A percentile compares a stretch with the other conserved stretches of the same genome.
Evolutionary conservation across 257 asterid species (phyloP).

Genomic region (Handroanthus guayacan): DNA sequence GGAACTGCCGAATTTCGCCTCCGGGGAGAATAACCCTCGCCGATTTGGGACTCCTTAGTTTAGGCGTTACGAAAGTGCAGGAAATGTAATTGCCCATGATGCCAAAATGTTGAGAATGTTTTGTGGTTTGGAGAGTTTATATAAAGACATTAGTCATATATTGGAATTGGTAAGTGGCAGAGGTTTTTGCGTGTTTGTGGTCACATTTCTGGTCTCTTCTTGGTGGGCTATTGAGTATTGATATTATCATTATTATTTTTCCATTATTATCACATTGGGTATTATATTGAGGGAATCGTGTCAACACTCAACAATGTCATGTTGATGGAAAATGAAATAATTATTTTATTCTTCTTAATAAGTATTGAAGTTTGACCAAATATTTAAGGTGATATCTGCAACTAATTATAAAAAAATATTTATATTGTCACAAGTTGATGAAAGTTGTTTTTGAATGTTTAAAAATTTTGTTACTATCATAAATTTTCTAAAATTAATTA

Average conservation of each 20-base stretch:
- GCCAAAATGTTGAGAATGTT: constrained; percentile 19
- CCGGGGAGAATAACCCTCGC: constrained; percentile 67
- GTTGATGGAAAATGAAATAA: constrained; percentile 1
- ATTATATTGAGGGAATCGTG: not conserved
- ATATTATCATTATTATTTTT: not conserved
- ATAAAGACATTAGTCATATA: not conserved
- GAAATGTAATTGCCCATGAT: constrained; percentile 69
- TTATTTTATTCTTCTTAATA: too few species aligned
- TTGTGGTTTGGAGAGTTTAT: not conserved
- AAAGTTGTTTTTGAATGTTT: too few species aligned
- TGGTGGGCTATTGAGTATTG: not conserved
- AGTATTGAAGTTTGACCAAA: too few species aligned
- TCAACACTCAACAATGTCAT: constrained; percentile 16
- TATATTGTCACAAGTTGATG: too few species aligned
- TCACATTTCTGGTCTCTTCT: not conserved
- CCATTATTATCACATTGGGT: not conserved
- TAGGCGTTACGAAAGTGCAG: constrained; percentile 46
- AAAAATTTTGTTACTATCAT: too few species aligned
- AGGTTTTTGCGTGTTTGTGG: constrained; percentile 17
- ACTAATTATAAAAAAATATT: too few species aligned
- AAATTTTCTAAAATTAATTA: too few species aligned
- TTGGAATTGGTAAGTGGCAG: not conserved
- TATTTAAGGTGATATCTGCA: too few species aligned
- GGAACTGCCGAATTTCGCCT: constrained; percentile 67
- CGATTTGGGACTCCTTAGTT: constrained; percentile 44